Evolutionary conservation across 768 basidiomycete species (phyloP).

Genomic region (Termitomyces sp.): DNA sequence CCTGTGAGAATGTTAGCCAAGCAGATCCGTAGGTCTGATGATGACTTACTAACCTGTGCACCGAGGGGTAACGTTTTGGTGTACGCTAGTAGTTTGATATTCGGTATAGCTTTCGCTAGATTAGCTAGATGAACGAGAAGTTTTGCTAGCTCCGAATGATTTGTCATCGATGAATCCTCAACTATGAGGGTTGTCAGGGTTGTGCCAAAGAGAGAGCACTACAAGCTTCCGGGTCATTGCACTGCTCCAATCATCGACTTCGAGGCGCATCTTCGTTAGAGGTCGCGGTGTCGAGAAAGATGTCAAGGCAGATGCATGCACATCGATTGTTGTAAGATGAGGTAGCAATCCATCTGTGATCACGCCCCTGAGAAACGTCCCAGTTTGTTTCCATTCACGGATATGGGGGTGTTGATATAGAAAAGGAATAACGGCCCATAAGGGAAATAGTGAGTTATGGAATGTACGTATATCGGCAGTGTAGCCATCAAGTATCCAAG

Average conservation of each 20-base stretch:
- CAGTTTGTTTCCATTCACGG: constrained; percentile 14
- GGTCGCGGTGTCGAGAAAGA: constrained; percentile 10
- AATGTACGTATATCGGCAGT: constrained; percentile 10
- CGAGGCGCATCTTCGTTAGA: constrained; percentile 7
- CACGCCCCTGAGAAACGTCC: neutral
- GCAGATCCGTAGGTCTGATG: neutral
- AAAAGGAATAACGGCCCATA: constrained; percentile 13
- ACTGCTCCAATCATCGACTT: constrained; percentile 3
- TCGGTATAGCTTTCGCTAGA: neutral
- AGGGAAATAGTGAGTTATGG: constrained; percentile 15
- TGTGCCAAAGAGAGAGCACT: constrained; percentile 7
- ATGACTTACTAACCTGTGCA: neutral
- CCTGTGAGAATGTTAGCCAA: neutral
- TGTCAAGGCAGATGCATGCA: constrained; percentile 8
- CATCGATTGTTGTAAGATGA: constrained; percentile 11
- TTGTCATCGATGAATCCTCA: constrained; percentile 5
- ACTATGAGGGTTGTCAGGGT: constrained; percentile 9
- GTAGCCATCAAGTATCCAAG: constrained; percentile 18
- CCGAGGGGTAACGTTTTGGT: neutral
- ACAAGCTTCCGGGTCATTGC: constrained; percentile 1
- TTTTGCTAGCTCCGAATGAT: neutral
- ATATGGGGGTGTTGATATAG: constrained; percentile 9
- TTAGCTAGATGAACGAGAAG: constrained; percentile 1
- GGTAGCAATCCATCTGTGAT: constrained; percentile 10
- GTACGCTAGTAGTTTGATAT: constrained; percentile 2